These are phyloP conservation scores for Cyclotella atomus DNA, from an alignment of 108 stramenopile species.

Conservation along the genomic window DNA sequence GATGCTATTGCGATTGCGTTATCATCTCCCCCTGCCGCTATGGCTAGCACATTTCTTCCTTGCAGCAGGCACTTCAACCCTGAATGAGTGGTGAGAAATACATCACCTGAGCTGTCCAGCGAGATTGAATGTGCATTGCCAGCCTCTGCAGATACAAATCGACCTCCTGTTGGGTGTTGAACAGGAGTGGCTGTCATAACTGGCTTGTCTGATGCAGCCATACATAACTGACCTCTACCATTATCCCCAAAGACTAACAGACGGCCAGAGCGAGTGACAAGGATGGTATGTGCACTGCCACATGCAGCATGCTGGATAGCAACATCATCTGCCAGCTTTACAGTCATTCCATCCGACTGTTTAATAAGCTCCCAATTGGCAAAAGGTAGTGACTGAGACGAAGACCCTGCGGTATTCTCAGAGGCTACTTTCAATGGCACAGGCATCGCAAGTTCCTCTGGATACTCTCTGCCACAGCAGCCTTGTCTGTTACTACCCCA, in stretches of 20 bases:
- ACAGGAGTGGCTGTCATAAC: conserved; percentile 24
- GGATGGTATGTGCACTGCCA: conserved; percentile 64
- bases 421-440: conserved; percentile 55
- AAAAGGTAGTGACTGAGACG: conserved; percentile 25
- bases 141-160: conserved; percentile 62
- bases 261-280: conserved; percentile 61
- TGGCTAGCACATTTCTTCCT: conserved; percentile 45
- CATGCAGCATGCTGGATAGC: conserved; percentile 69
- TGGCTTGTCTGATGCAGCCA: conserved; percentile 17
- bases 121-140: conserved; percentile 58
- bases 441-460: conserved; percentile 50
- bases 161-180: conserved; percentile 47
- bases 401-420: background rate
- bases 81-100: conserved; percentile 58
- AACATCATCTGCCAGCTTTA: conserved; percentile 56
- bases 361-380: conserved; percentile 53
- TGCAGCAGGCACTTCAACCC: conserved; percentile 34
- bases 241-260: conserved; percentile 75
- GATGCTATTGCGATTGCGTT: conserved; percentile 53
- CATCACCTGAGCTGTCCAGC: conserved; percentile 64
- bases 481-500: conserved; percentile 70
- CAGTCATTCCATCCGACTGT: conserved; percentile 19
- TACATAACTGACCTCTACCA: conserved; percentile 58
- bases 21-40: conserved; percentile 66
- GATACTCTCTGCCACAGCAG: conserved; percentile 71